Conservation (phyloP, 73 alveolate species). For the Loxodes magnus region DNA sequence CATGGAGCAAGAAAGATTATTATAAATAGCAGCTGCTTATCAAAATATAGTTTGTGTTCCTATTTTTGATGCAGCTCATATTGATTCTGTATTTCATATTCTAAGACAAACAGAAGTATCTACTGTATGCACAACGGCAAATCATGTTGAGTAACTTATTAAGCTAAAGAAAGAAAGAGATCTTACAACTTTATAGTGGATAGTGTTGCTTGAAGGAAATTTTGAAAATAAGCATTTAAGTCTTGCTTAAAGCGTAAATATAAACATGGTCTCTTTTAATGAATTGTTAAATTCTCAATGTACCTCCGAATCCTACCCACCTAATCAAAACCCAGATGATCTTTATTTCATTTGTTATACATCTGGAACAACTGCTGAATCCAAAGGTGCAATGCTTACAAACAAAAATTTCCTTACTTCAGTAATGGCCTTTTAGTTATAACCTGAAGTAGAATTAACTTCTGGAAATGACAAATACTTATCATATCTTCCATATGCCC, state of each 20-base stretch:
- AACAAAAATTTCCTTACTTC: constrained; percentile 43
- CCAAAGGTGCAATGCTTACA: constrained; percentile 91
- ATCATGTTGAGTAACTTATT: constrained; percentile 20
- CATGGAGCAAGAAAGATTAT: constrained; percentile 70
- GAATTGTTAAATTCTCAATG: constrained; percentile 18
- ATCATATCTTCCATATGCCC: constrained; percentile 92
- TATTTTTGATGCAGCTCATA: constrained; percentile 85
- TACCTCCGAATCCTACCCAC: constrained; percentile 14
- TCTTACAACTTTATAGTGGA: constrained; percentile 23
- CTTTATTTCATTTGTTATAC: constrained; percentile 83
- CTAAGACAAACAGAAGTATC: constrained; percentile 46
- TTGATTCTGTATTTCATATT: constrained; percentile 48
- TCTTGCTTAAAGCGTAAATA: constrained; percentile 20
- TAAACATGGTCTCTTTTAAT: constrained; percentile 23
- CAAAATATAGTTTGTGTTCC: constrained; percentile 62
- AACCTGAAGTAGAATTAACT: constrained; percentile 19
- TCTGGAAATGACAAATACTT: constrained; percentile 63
- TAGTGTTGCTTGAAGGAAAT: constrained; percentile 26
- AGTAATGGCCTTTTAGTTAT: constrained; percentile 29
- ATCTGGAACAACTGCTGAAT: constrained; percentile 96
- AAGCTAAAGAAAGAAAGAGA: constrained; percentile 33
- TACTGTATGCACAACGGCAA: constrained; percentile 30
- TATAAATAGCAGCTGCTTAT: constrained; percentile 42
- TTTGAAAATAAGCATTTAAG: constrained; percentile 24
- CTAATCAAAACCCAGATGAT: constrained; percentile 42